Evolutionary conservation across 495 filamentous ascomycete species (phyloP), one percentile per base, ranked within the genome.

Genomic region (Penicillium cataractarum): DNA sequence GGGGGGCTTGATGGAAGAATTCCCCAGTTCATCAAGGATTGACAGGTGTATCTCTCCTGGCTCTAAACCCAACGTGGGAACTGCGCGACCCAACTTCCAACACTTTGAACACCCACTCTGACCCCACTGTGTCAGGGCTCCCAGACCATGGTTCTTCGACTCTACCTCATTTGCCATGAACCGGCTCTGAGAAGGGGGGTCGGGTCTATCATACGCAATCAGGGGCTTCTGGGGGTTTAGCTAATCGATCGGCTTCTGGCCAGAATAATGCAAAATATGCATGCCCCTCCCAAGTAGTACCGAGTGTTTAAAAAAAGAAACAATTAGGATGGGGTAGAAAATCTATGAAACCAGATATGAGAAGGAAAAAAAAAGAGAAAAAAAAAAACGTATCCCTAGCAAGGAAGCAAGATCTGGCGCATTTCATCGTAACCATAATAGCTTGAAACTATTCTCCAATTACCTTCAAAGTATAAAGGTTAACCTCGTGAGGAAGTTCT

Each of bases 21-120:
- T 64, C 67, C 68, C 70, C 70, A 73, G 63, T 73, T 66, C 68
- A 71, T 71, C 62, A 64, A 67, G 58, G 69, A 73, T 73, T 73
- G 71, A 73, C 71, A 71, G 69, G 61, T 31, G 29, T 65, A 40
- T 50, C 33, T 50, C 24, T 35, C 22, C 51, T 68, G 59, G 32
- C 49, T 46, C 52, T 65, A 69, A 64, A 26, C 60, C 63, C 57
- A 63, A 68, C 51, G n/a, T 24, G 60, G 40, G n/a, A 17, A 32
- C 19, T 50, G 51, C 64, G 53, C 60, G 37, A 56, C 61, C 64
- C 65, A 58, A 33, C 24, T 46, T 57, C 39, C 55, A 60, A 60
- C 59, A 33, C 24, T 46, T 57, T 32, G 51, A 60, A 60, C 59
- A 66, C 56, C 67, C 65, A 68, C 68, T 52, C 22, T 49, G 56